Evolutionary conservation across 495 filamentous ascomycete species (phyloP), one percentile per base, ranked within the genome.

Genomic region (Xanthoparmelia taractica): DNA sequence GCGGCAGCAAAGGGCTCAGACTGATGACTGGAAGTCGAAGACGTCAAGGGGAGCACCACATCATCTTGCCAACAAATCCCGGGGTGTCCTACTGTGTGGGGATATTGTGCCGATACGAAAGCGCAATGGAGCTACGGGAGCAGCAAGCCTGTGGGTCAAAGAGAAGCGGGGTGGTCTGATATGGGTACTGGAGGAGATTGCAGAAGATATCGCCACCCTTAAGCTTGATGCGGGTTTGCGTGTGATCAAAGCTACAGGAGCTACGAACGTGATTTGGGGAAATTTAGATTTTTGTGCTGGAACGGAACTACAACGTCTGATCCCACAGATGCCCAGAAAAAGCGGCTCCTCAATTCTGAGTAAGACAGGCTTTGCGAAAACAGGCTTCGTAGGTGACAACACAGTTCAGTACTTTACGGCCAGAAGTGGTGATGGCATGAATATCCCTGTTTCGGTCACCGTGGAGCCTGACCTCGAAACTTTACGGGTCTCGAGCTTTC

Each of bases 91-190:
- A 60, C 80, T 98, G 4, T 98, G 94, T 71, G 94, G 94, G 45
- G 94, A 98, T 73, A 95, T 98, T 23, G 93, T 98, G 5, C 93
- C 94, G 1, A 97, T 98, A 64, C 85, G 88, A 74, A 98, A 97
- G 73, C 85, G 92, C 59, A 95, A 98, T 71, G 95, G 95, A 11
- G 82, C 86, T 23, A 91, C 86, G 1, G 94, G 95, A 2, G 89
- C 92, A 41, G 94, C 94, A 41, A 97, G 91, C 72, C 77, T 98
- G 37, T 98, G 94, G 94, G 94, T 97, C 0, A 97, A 97, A 77
- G 94, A 98, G 73, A 98, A 98, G 72, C 83, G 84, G 50, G 89
- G 91, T 54, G 91, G 92, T 10, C 73, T 98, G 57, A 97, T 98
- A 59, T 98, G 94, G 94, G 94, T 98, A 20, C 72, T 98, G 7